phyloP scores from a whole-genome alignment of 2,329 filamentous ascomycete species.

The Chaetomiaceae sp. region DNA sequence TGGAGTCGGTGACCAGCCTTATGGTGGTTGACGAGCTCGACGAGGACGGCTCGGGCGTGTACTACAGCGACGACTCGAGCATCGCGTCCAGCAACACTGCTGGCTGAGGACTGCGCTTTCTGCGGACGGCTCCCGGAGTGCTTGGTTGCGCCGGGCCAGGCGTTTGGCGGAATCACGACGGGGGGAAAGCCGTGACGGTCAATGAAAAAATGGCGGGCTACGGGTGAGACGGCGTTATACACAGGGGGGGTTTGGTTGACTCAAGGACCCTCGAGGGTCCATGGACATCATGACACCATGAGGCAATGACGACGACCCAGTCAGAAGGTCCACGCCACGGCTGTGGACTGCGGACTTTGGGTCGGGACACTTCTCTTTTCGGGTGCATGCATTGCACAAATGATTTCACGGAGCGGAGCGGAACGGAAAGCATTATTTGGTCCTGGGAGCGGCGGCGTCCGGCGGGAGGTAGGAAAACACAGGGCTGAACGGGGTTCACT shows the following conservation, averaged over 20 bases:
- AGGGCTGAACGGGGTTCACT: not conserved
- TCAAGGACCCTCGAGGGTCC: too few relatives aligned
- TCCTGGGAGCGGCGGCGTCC: not conserved
- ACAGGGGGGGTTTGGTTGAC: too few relatives aligned
- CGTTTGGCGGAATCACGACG: constrained; percentile 39
- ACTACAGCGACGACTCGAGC: constrained; percentile 33
- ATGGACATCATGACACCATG: not conserved
- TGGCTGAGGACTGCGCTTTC: constrained; percentile 30
- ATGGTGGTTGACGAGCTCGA: constrained; percentile 53
- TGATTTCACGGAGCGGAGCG: not conserved
- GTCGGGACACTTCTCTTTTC: not conserved
- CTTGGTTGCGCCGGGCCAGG: constrained; percentile 51
- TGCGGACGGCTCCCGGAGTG: too few relatives aligned
- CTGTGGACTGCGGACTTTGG: not conserved
- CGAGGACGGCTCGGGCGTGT: constrained; percentile 55
- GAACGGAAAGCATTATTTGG: not conserved
- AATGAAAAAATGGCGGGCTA: not conserved
- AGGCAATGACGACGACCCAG: not conserved
- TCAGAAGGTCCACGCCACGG: not conserved
- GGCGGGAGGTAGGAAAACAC: not conserved
- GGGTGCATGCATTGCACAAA: not conserved
- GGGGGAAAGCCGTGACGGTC: constrained; percentile 26
- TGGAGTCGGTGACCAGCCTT: constrained; percentile 47
- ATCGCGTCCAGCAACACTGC: constrained; percentile 26
- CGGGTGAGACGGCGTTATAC: too few relatives aligned